Conservation (phyloP, 2,329 filamentous ascomycete species). For the Aureobasidium lini region DNA sequence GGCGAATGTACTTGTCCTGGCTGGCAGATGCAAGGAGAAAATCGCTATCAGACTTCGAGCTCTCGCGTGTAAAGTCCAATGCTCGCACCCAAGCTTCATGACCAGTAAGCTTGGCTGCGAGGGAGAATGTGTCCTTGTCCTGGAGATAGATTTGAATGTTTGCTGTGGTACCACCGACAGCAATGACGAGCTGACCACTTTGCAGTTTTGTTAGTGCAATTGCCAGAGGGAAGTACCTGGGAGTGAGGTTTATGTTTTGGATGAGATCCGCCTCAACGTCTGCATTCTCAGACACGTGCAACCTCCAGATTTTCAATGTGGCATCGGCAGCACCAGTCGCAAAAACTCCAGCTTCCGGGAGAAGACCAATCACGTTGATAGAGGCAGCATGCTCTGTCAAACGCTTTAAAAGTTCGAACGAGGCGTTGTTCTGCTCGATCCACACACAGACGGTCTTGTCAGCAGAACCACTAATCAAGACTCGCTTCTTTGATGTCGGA, state of each 20-base stretch:
- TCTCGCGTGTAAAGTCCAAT: conserved; percentile 67
- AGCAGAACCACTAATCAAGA: conserved; percentile 72
- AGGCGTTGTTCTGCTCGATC: conserved; percentile 28
- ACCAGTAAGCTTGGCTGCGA: conserved; percentile 71
- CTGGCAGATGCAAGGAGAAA: conserved; percentile 84
- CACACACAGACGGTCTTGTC: conserved; percentile 69
- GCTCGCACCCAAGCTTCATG: conserved; percentile 95
- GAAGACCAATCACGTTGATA: conserved; percentile 56
- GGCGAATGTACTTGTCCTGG: conserved; percentile 92
- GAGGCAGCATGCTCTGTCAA: conserved; percentile 63
- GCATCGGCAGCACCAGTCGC: conserved; percentile 58
- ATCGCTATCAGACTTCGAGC: conserved; percentile 49
- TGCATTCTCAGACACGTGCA: conserved; percentile 28
- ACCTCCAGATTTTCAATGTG: conserved; percentile 59
- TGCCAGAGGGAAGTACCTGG: conserved; percentile 74
- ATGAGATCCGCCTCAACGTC: conserved; percentile 40
- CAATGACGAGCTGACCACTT: conserved; percentile 50
- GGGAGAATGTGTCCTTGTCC: conserved; percentile 51
- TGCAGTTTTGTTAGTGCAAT: conserved; percentile 58
- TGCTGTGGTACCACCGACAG: conserved; percentile 76
- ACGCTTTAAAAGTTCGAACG: conserved; percentile 40
- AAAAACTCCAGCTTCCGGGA: conserved; percentile 41
- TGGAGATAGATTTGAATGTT: conserved; percentile 73
- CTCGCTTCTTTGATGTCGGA: conserved; percentile 39
- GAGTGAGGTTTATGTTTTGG: conserved; percentile 65